These are phyloP conservation scores for Colletotrichum siamense DNA, from an alignment of 2,329 filamentous ascomycete genomes.

Conservation along the genomic window DNA sequence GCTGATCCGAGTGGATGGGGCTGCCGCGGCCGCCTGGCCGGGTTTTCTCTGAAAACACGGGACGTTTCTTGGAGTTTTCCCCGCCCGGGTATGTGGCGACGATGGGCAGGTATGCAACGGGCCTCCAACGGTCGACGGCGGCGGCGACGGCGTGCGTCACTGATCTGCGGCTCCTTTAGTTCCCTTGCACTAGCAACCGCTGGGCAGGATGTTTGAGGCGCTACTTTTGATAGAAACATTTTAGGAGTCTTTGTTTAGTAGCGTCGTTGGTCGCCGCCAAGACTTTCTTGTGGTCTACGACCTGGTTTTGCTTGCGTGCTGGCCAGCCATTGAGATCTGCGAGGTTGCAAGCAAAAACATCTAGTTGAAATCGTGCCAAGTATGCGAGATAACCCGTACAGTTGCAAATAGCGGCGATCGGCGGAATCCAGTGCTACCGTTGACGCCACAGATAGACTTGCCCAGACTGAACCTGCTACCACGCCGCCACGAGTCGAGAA, in stretches of 20 bases:
- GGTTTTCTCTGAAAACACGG: not conserved
- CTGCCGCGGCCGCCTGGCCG: not conserved
- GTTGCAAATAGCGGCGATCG: not conserved
- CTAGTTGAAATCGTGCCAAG: not conserved
- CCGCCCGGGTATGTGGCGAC: not conserved
- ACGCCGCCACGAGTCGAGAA: not conserved
- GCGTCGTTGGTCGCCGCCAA: not conserved
- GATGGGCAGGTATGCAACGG: not conserved
- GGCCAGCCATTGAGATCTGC: not conserved
- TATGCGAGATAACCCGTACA: not conserved
- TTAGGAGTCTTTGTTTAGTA: not conserved
- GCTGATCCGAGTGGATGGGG: not conserved
- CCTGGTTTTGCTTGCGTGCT: not conserved
- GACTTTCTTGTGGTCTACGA: not conserved
- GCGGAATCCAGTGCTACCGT: not conserved
- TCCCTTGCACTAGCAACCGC: not conserved
- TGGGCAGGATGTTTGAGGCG: not conserved
- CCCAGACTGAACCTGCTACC: not conserved
- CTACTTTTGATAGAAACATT: not conserved
- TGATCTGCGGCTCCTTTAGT: not conserved
- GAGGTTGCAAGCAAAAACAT: not conserved
- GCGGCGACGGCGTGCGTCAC: not conserved
- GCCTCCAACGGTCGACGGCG: not conserved
- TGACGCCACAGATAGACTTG: not conserved
- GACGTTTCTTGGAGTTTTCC: not conserved